Evolutionary conservation across 2,329 filamentous ascomycete genomes (phyloP), one percentile per base, ranked within the genome.

Genomic region (Talaromyces albobiverticillius): DNA sequence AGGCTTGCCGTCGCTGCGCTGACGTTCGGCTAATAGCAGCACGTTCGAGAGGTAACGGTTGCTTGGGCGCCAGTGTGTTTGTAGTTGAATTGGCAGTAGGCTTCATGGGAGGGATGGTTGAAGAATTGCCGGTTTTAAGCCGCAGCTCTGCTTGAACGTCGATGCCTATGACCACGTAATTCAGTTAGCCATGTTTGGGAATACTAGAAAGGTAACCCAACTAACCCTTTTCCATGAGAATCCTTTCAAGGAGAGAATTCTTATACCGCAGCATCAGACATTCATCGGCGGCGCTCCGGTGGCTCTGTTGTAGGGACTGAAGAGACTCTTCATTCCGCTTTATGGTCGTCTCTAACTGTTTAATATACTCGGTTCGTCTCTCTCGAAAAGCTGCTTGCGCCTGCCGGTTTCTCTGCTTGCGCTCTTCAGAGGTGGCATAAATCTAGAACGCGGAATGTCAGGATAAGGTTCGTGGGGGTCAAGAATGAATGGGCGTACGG

Each of bases 191-290:
- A n/a, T 31, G 40, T 50, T 16, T 50, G 11, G 16, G n/a, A 18
- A 25, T 11, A 13, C 23, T 11, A 14, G 10, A 22, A 18, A 23
- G 41, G 51, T 54, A 5, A 25, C 54, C 2, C 55, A 5, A 25
- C 54, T 2, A 51, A 94, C 91, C 92, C 81, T 97, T 97, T 76
- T 99, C 94, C 34, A 99, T 82, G 51, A 99, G 82, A 67, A 99
- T 95, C 56, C 94, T 85, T 76, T 99, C 94, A 32, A 99, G 82
- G 46, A 97, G 79, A 38, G 94, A 97, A 72, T 97, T 99, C 79
- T 97, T 97, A 74, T 97, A 99, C 56, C 94, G 88, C 64, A 99
- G 81, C 94, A 99, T 97, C 67, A 97, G 76, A 71, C 94, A 97
- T 74, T 97, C 94, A 72, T 97, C 94, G 55, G 93, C 91, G 55